These are phyloP conservation scores for Mucor ambiguus DNA, from an alignment of 371 early-diverging fungal species.

Conservation along the genomic window DNA sequence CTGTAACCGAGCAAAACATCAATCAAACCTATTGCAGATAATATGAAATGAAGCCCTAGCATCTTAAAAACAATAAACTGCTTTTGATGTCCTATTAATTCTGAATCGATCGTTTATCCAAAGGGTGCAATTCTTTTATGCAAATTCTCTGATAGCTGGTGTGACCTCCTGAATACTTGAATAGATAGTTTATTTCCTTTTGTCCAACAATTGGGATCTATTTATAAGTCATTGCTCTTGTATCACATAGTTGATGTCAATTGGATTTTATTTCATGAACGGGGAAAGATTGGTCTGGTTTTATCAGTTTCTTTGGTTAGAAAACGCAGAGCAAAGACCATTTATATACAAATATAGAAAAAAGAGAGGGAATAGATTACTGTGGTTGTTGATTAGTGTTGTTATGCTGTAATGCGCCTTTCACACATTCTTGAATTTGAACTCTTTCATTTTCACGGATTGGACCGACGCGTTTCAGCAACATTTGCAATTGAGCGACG, in stretches of 20 bases:
- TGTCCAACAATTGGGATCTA: background rate
- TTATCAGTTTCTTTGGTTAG: background rate
- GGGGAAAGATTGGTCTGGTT: background rate
- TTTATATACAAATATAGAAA: background rate
- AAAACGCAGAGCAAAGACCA: background rate
- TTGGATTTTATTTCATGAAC: background rate
- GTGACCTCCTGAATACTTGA: background rate
- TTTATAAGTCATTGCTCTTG: background rate
- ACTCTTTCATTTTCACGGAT: conserved; percentile 20
- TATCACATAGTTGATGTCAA: background rate
- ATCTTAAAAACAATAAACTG: too few relatives aligned
- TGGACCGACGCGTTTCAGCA: conserved; percentile 21
- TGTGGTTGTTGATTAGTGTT: background rate
- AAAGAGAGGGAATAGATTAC: background rate
- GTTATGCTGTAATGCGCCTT: background rate
- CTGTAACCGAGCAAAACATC: background rate
- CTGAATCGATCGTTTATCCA: background rate
- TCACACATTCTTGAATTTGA: conserved; percentile 18
- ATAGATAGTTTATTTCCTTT: background rate
- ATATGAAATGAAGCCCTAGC: too few relatives aligned
- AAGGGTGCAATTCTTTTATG: background rate
- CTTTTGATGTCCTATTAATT: too few relatives aligned
- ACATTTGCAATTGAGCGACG: conserved; percentile 15
- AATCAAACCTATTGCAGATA: background rate
- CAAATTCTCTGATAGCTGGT: background rate